Evolutionary conservation across 2,329 filamentous ascomycete genomes (phyloP).

Genomic region (Botrytis fragariae): DNA sequence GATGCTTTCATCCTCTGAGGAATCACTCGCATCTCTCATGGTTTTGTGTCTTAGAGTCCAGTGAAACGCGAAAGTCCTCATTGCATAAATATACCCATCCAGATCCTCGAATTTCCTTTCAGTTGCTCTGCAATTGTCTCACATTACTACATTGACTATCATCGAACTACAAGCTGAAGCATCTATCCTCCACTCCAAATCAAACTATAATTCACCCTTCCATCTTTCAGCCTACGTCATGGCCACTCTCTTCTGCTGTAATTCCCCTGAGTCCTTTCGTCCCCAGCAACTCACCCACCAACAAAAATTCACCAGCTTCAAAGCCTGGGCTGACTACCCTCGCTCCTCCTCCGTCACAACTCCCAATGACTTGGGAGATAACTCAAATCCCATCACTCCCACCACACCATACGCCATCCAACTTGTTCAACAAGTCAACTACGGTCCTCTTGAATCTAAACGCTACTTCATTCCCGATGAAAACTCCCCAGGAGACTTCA

Average conservation of each 20-base stretch:
- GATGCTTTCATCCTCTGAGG: neutral
- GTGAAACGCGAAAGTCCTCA: no score
- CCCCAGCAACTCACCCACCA: constrained; percentile 3
- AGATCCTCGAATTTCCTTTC: neutral
- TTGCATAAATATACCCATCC: neutral
- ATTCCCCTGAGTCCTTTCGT: neutral
- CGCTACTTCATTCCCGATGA: constrained; percentile 42
- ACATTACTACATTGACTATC: no score
- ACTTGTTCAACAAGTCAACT: constrained; percentile 47
- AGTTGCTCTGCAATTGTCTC: neutral
- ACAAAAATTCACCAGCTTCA: neutral
- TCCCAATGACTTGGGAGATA: neutral
- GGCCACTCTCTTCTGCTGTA: constrained; percentile 8
- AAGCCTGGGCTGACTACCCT: neutral
- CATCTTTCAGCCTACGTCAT: neutral
- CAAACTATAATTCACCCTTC: neutral
- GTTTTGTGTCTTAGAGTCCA: neutral
- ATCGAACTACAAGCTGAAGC: neutral
- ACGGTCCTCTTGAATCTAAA: constrained; percentile 44
- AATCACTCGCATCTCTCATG: neutral
- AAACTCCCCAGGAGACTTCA: constrained; percentile 29
- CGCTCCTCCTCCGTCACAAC: neutral
- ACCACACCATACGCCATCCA: constrained; percentile 39
- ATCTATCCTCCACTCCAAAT: neutral
- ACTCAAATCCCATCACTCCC: neutral